phyloP scores from a whole-genome alignment of 495 filamentous ascomycete species.

The Symbiotaphrina buchneri region DNA sequence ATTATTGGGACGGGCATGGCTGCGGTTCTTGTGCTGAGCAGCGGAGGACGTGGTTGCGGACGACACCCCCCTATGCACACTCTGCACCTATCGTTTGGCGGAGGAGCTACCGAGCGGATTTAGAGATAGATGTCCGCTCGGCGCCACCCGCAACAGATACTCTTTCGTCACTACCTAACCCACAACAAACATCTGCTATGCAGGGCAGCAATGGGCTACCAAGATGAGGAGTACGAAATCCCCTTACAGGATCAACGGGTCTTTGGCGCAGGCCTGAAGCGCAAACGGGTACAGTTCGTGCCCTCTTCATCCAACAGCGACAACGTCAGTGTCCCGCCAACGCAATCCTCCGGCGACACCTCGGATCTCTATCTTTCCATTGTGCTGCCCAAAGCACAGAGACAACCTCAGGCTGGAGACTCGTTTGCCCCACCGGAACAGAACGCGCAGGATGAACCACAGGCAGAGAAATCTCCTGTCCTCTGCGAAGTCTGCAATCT shows the following conservation, averaged over 20 bases:
- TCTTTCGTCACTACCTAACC: slow-evolving; percentile 1
- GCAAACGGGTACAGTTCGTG: slow-evolving; percentile 63
- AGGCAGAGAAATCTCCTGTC: slow-evolving; percentile 2
- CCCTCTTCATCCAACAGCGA: slow-evolving; percentile 27
- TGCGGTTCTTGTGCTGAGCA: neutral
- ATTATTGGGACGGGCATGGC: slow-evolving; percentile 67
- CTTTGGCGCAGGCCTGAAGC: slow-evolving; percentile 61
- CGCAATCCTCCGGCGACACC: slow-evolving; percentile 7
- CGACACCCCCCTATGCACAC: no score
- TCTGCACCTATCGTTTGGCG: slow-evolving; percentile 1
- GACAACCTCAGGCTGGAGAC: slow-evolving; percentile 3
- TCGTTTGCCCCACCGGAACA: slow-evolving; percentile 8
- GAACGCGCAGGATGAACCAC: slow-evolving; percentile 1
- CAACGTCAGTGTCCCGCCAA: slow-evolving; percentile 9
- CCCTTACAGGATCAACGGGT: slow-evolving; percentile 49
- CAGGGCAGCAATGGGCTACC: no score
- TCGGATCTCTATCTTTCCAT: slow-evolving; percentile 47
- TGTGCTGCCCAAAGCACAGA: slow-evolving; percentile 26
- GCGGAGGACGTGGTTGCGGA: no score
- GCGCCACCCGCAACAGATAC: no score
- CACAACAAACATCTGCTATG: neutral
- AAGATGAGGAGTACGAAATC: slow-evolving; percentile 37
- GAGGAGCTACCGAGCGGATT: no score
- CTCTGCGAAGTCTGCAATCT: slow-evolving; percentile 15
- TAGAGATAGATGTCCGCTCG: no score